These are phyloP conservation scores for Prunus campanulata DNA, from an alignment of 306 rosid species.

Conservation along the genomic window DNA sequence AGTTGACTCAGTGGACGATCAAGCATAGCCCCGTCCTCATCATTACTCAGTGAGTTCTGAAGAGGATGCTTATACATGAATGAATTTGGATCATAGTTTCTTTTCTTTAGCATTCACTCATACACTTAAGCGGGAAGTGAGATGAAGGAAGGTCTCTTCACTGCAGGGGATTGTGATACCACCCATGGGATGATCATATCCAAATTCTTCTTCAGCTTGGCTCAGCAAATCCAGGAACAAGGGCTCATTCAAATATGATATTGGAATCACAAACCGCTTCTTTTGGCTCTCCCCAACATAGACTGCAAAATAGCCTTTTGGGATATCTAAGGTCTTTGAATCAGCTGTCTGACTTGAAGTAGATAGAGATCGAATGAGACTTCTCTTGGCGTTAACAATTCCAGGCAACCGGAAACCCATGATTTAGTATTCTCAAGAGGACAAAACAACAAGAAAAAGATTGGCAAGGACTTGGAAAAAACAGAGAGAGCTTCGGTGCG, in stretches of 20 bases:
- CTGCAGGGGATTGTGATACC: slow-evolving; percentile 19
- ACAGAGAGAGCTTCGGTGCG: not conserved
- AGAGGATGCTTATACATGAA: not conserved
- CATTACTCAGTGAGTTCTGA: too few relatives aligned
- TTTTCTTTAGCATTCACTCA: not conserved
- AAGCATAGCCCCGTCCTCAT: not conserved
- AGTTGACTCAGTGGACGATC: not conserved
- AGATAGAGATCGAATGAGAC: not conserved
- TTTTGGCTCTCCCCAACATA: slow-evolving; percentile 30
- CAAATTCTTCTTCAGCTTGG: too few relatives aligned
- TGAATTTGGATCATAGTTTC: too few relatives aligned
- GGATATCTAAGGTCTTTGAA: too few relatives aligned
- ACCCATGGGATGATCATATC: too few relatives aligned
- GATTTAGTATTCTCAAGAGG: not conserved
- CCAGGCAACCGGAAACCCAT: slow-evolving; percentile 1
- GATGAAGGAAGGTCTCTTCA: slow-evolving; percentile 21
- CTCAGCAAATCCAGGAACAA: too few relatives aligned
- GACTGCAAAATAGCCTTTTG: slow-evolving; percentile 24
- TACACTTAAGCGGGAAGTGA: slow-evolving; percentile 17
- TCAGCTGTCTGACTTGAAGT: not conserved
- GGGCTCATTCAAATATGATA: too few relatives aligned
- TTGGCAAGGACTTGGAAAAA: not conserved
- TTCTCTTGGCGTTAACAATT: slow-evolving; percentile 4
- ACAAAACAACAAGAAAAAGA: not conserved
- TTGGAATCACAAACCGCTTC: slow-evolving; percentile 17